Conservation (phyloP, 2,329 filamentous ascomycete genomes). For the Orbilia blumenaviensis region DNA sequence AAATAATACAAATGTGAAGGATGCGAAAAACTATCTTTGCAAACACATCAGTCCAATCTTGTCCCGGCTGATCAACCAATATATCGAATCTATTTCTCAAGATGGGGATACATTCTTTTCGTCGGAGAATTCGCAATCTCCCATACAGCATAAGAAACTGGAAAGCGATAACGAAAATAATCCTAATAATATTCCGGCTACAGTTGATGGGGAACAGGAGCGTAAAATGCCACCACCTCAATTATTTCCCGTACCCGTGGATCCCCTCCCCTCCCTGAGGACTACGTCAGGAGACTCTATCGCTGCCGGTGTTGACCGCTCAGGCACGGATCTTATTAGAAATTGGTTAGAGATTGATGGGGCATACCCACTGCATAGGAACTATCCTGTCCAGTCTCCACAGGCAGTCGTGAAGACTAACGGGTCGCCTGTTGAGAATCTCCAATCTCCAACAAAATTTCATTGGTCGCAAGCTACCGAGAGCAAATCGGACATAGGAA, state of each 20-base stretch:
- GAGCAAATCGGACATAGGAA: constrained; percentile 16
- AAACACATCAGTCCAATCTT: constrained; percentile 43
- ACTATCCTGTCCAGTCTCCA: constrained; percentile 17
- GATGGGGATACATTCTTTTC: constrained; percentile 9
- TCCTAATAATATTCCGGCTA: background rate
- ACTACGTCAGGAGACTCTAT: background rate
- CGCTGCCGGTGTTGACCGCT: background rate
- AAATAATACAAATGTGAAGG: constrained; percentile 40
- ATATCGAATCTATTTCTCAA: constrained; percentile 12
- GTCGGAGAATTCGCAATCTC: background rate
- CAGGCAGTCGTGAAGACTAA: background rate
- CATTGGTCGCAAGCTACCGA: background rate
- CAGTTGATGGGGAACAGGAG: background rate
- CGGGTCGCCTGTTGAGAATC: background rate
- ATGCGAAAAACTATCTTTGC: constrained; percentile 38
- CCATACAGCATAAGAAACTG: constrained; percentile 6
- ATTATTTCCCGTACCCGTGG: background rate
- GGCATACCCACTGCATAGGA: constrained; percentile 32
- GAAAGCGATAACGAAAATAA: background rate
- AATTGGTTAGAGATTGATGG: constrained; percentile 17
- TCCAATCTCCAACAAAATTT: background rate
- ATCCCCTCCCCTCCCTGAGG: background rate
- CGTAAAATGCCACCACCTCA: background rate
- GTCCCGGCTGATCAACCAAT: constrained; percentile 27
- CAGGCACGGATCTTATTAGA: background rate